Base-by-base conservation (phyloP, 768 basidiomycete species). In the Xerocomus brunneocitrinus region DNA sequence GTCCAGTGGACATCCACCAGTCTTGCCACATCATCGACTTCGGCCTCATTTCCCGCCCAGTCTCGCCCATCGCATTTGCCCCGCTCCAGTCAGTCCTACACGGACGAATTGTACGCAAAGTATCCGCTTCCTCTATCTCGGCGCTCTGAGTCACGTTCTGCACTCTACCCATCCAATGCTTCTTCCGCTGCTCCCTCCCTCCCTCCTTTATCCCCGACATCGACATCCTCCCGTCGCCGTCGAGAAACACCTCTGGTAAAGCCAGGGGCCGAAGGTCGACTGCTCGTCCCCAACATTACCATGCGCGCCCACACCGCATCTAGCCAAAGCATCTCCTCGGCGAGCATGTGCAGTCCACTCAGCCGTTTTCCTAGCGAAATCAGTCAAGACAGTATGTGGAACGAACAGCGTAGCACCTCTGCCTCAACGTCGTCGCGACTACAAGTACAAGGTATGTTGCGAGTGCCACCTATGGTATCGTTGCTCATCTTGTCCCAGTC, bases 201-300 rank as follows among this genome's bases (percentile, higher is more conserved):
- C 19, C 67, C 71, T 43, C 72, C 73, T 3, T 56, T 71, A 43
- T 67, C 76, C 30, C 57, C 72, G 40, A 57, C 73, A 8, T 61
- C 74, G 31, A 62, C 73, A 8, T 63, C 71, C 39, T 64, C 62
- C 28, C 60, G 67, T 41, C 74, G 72, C 12, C 69, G 74, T 41
- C 75, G 76, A 35, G 83, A 82, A 62, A 79, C 78, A 4, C 73
- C 77, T 5, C 67, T 89, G 4, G 63, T 89, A n/a, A 74, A 78
- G 55, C 75, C 74, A 6, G 79, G 79, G 39, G 84, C 81, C 0
- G 78, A 87, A 64, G 87, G 85, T 50, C 83, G 81, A 54, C 75
- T 89, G 10, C 73, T 87, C 3, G 77, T 80, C 10, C 79, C 79
- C 3, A 70, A 78, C 36, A 71, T 79, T 32, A 67, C 71, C 56